These are phyloP conservation scores for Leonotis leonurus DNA, from an alignment of 257 asterid genomes.

Conservation along the genomic window DNA sequence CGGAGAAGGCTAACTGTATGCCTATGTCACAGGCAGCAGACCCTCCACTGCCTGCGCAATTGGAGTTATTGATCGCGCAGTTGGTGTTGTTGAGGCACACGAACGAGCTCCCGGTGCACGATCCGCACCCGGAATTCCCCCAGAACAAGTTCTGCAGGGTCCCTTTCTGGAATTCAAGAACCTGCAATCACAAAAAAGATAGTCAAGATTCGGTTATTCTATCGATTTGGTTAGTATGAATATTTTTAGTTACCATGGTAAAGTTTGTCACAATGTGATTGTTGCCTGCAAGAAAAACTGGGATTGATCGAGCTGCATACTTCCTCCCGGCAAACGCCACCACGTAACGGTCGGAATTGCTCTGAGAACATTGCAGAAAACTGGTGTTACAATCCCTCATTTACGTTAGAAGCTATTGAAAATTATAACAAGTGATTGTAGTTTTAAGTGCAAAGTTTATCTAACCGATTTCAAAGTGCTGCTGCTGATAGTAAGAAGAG, in stretches of 20 bases:
- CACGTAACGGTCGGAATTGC: conserved; percentile 53
- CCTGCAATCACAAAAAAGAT: conserved; percentile 27
- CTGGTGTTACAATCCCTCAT: too few relatives aligned
- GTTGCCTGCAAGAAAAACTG: conserved; percentile 63
- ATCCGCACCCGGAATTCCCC: conserved; percentile 69
- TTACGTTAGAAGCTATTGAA: background rate
- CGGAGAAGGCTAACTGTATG: conserved; percentile 78
- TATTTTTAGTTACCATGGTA: conserved; percentile 73
- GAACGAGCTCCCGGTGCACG: conserved; percentile 46
- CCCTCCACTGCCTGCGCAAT: conserved; percentile 58
- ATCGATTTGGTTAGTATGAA: background rate
- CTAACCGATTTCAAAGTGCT: conserved; percentile 45
- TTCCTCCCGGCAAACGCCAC: conserved; percentile 91
- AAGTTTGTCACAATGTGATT: conserved; percentile 60
- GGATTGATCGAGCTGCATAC: conserved; percentile 76
- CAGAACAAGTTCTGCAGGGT: conserved; percentile 68
- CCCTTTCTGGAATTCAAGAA: conserved; percentile 84
- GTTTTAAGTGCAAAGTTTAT: background rate
- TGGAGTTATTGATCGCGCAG: conserved; percentile 54
- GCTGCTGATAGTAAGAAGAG: conserved; percentile 74
- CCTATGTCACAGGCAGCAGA: conserved; percentile 50
- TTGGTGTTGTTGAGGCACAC: conserved; percentile 77
- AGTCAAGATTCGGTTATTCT: background rate
- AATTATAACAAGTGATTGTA: background rate
- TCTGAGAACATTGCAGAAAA: too few relatives aligned